A percentile compares a stretch with the other conserved stretches of the same genome.
phyloP scores from a whole-genome alignment of 108 stramenopile genomes.

The Cyclotella atomus region DNA sequence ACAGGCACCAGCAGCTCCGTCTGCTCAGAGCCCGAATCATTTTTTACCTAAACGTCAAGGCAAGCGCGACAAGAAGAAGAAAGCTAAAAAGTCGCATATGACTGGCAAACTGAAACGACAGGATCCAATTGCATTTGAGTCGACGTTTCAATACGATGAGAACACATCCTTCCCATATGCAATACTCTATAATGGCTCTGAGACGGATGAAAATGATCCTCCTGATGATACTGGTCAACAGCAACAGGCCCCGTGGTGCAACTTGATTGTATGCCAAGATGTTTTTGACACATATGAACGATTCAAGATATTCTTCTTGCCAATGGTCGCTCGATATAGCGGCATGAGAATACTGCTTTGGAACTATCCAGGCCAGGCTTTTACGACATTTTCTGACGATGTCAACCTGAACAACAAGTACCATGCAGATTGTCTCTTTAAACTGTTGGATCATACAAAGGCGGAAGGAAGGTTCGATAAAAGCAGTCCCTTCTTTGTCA shows the following conservation, averaged over 20 bases:
- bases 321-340: conserved; percentile 68
- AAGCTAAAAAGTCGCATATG: conserved; percentile 11
- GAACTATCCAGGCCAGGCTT: conserved; percentile 93
- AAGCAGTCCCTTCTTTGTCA: conserved; percentile 69
- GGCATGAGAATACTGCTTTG: conserved; percentile 83
- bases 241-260: conserved; percentile 50
- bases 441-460: conserved; percentile 70
- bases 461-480: conserved; percentile 59
- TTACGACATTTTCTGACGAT: conserved; percentile 76
- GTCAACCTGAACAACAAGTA: conserved; percentile 87
- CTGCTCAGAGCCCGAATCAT: neutral
- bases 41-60: neutral
- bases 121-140: conserved; percentile 37
- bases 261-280: conserved; percentile 86
- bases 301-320: conserved; percentile 76
- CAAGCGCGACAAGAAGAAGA: conserved; percentile 9
- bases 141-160: conserved; percentile 50
- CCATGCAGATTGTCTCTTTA: conserved; percentile 69
- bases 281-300: conserved; percentile 87
- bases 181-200: conserved; percentile 32
- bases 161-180: conserved; percentile 51
- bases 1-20: neutral
- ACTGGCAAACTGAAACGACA: conserved; percentile 36
- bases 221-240: neutral
- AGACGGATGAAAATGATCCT: neutral